phyloP scores from a whole-genome alignment of 2,329 filamentous ascomycete genomes.

The Aspergillus caelatus region DNA sequence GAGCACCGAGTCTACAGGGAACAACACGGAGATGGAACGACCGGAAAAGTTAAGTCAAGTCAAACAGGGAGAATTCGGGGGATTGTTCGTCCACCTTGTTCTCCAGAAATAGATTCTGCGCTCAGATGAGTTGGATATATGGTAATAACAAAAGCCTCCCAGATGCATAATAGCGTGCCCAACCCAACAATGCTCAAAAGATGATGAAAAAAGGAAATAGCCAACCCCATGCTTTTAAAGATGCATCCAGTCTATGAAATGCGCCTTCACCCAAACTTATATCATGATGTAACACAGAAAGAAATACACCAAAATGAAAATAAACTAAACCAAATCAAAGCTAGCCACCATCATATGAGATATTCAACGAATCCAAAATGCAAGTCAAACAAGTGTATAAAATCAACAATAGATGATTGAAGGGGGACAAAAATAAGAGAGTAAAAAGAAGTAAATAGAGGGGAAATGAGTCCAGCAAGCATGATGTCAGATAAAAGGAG shows the following conservation, averaged over 20 bases:
- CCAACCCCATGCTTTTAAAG: constrained; percentile 33
- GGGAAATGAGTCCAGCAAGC: constrained; percentile 2
- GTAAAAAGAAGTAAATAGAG: constrained; percentile 6
- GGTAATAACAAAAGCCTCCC: constrained; percentile 33
- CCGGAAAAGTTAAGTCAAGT: not conserved
- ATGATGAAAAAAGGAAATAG: constrained; percentile 17
- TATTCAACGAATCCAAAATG: constrained; percentile 11
- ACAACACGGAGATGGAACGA: not conserved
- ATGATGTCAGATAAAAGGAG: constrained; percentile 15
- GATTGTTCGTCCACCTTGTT: not conserved
- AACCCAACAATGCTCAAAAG: constrained; percentile 30
- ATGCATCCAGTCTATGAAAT: constrained; percentile 42
- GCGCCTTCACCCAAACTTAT: constrained; percentile 33
- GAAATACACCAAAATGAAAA: constrained; percentile 13
- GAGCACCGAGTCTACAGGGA: not conserved
- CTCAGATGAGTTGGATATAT: constrained; percentile 19
- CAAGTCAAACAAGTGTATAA: constrained; percentile 25
- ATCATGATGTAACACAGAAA: constrained; percentile 26
- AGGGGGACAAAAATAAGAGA: constrained; percentile 4
- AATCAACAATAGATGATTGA: not conserved
- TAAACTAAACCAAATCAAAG: constrained; percentile 3
- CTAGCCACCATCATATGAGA: not conserved
- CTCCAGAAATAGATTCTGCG: constrained; percentile 13
- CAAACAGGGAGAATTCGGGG: not conserved
- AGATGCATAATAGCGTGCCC: constrained; percentile 36